phyloP scores from a whole-genome alignment of 1,284 basidiomycete species.

The Leccinum pachyderme region DNA sequence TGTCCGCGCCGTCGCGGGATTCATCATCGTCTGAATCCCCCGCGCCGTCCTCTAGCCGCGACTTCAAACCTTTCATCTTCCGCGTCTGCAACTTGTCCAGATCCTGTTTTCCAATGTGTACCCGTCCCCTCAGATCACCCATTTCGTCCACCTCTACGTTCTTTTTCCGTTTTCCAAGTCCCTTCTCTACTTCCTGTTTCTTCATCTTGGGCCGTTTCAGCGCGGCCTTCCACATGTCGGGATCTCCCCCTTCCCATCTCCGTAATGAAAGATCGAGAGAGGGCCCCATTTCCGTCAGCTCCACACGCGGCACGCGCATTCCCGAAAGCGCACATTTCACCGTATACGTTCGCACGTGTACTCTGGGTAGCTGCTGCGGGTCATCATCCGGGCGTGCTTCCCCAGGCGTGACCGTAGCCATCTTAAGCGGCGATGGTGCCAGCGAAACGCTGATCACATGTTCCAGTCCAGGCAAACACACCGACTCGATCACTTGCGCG shows the following conservation, averaged over 20 bases:
- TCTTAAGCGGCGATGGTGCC: constrained; percentile 59
- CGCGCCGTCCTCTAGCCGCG: constrained; percentile 33
- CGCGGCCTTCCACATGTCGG: constrained; percentile 79
- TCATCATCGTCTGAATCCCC: constrained; percentile 23
- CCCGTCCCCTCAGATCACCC: constrained; percentile 90
- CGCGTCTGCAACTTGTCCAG: constrained; percentile 81
- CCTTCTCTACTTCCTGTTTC: constrained; percentile 82
- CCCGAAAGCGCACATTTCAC: constrained; percentile 75
- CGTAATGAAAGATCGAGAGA: constrained; percentile 83
- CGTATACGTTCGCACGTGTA: constrained; percentile 91
- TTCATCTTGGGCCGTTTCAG: constrained; percentile 85
- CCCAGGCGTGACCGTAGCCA: constrained; percentile 39
- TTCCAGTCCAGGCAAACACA: constrained; percentile 85
- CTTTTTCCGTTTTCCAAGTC: constrained; percentile 90
- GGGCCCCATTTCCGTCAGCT: constrained; percentile 89
- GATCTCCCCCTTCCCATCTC: constrained; percentile 71
- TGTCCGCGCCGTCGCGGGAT: constrained; percentile 30
- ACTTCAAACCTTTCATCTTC: constrained; percentile 90
- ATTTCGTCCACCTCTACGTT: constrained; percentile 97
- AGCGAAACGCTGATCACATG: constrained; percentile 89
- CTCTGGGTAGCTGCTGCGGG: constrained; percentile 61
- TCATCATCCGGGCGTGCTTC: constrained; percentile 32
- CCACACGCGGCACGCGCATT: constrained; percentile 75
- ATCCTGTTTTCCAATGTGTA: constrained; percentile 92
- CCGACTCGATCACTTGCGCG: constrained; percentile 79